Base-by-base conservation (phyloP, 140 eudicot species). In the Bidens hawaiensis region DNA sequence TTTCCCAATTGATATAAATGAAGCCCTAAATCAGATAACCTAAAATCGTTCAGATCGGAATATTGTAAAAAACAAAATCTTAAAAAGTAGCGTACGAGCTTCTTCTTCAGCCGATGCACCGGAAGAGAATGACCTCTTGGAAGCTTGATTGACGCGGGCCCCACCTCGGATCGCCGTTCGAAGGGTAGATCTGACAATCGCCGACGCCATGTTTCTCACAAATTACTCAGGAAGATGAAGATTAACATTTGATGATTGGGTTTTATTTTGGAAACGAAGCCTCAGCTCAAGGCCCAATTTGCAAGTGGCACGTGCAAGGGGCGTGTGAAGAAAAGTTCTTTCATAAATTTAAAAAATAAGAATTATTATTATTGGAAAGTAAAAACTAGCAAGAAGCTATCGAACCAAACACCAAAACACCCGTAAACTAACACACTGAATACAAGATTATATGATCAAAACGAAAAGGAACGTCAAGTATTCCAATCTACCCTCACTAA, bases 131-230 rank as follows among this genome's bases (percentile, higher is more conserved):
- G 95, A 62, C 33, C 97, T 75, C 46, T 56, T 78, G 13, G 94
- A 61, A 28, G 75, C 67, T 6, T 75, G 79, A 38, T 85, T 45
- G 2, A 58, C 33, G 27, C 84, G 80, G 0, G 78, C 64, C 24
- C 85, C 83, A 26, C 83, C 81, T 62, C 97, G 88, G 17, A 85
- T 72, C 13, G 88, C 86, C 15, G 85, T 63, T 50, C 89, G 84
- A 43, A 85, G 71, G 51, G 78, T 69, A 46, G 95, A 89, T 85
- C 95, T 80, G 62, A 58, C 75, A 38, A 85, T 80, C 78, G 91
- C 88, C 81, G 89, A 59, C 71, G 97, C 87, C 97, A 89, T 89
- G 16, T 64, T 16, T 64, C 27, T 54, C 28, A n/a, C n/a, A n/a
- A n/a, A n/a, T n/a, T n/a, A n/a, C 57, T 40, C 53, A 2, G 25